Conservation (phyloP, 108 stramenopile genomes). For the Nannochloropsis gaditana region DNA sequence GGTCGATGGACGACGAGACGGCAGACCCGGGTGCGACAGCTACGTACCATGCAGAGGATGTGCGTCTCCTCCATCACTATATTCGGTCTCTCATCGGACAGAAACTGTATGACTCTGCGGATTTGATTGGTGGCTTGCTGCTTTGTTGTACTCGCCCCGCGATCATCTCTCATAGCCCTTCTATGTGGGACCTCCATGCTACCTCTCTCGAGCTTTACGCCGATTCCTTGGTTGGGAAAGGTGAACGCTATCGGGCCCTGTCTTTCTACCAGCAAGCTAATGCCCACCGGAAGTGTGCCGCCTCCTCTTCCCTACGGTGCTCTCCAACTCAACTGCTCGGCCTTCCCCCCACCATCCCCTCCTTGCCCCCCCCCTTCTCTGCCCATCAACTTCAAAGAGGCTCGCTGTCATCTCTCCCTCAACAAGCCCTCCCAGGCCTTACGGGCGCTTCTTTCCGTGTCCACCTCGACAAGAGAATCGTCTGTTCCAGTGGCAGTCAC, state of each 20-base stretch:
- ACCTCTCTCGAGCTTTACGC: not conserved
- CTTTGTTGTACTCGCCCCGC: constrained; percentile 2
- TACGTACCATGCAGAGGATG: not conserved
- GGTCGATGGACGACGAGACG: too few relatives aligned
- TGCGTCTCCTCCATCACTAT: not conserved
- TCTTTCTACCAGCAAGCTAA: not conserved
- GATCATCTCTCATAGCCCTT: not conserved
- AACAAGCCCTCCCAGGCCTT: not conserved
- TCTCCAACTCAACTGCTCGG: not conserved
- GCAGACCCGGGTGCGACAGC: not conserved
- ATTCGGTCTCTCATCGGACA: not conserved
- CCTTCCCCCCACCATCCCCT: not conserved
- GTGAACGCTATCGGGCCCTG: not conserved
- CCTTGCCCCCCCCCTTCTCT: not conserved
- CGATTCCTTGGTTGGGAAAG: not conserved
- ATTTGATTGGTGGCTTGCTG: not conserved
- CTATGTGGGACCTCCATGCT: not conserved
- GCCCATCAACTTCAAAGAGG: not conserved
- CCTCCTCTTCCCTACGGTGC: not conserved
- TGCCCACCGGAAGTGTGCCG: not conserved
- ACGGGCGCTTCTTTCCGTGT: not conserved
- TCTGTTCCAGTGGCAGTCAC: not conserved
- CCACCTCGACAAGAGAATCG: not conserved
- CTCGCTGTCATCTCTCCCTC: constrained; percentile 14
- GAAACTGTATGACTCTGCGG: not conserved